Evolutionary conservation across 169 alveolate species (phyloP).

Genomic region (Besnoitia besnoiti): DNA sequence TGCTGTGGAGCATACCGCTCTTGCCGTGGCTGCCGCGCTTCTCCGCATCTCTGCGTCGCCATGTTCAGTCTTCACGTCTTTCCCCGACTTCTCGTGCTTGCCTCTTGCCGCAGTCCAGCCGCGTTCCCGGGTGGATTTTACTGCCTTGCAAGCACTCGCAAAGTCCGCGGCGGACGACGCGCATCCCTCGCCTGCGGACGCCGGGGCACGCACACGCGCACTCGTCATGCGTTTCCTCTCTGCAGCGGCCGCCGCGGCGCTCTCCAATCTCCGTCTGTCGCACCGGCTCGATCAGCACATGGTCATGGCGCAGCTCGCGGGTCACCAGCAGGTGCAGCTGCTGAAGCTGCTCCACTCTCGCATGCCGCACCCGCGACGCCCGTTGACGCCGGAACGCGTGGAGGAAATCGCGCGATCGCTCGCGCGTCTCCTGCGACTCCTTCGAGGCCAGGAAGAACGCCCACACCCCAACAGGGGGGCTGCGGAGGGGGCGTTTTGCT

Average conservation of each 20-base stretch:
- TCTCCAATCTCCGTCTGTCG: not conserved
- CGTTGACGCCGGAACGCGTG: not conserved
- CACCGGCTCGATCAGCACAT: conserved; percentile 38
- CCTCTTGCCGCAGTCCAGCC: not conserved
- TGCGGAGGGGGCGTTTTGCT: not conserved
- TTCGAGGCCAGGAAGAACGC: not conserved
- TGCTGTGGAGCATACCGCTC: not conserved
- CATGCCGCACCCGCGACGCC: not conserved
- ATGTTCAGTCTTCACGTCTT: not conserved
- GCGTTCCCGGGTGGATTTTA: not conserved
- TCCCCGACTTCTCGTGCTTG: too few species aligned
- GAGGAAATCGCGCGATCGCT: not conserved
- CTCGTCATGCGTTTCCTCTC: too few species aligned
- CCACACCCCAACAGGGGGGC: not conserved
- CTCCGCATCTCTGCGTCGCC: not conserved
- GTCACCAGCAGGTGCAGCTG: conserved; percentile 10
- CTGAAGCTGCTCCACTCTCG: conserved; percentile 29
- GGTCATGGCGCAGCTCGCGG: not conserved
- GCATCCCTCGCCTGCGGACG: too few species aligned
- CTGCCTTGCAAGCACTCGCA: not conserved
- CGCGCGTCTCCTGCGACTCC: not conserved
- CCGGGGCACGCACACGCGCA: too few species aligned
- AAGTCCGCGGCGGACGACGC: too few species aligned
- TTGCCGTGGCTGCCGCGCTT: not conserved
- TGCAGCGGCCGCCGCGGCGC: not conserved